Evolutionary conservation across 2,329 filamentous ascomycete species (phyloP).

Genomic region (Trichoderma hamatum): DNA sequence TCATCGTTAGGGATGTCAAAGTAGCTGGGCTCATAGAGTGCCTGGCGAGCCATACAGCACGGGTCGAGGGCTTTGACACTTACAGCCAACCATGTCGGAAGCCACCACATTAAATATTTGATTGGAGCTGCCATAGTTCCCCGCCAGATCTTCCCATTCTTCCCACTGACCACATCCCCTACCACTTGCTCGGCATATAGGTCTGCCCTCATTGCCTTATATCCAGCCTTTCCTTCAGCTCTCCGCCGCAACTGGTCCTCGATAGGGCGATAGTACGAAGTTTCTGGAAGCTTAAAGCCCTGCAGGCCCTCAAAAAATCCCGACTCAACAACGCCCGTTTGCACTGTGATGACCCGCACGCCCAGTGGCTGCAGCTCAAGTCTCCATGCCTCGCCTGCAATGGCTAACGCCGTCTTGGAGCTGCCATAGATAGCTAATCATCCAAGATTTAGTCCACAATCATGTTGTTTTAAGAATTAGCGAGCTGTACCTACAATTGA

Average conservation of each 20-base stretch:
- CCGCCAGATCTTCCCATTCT: neutral
- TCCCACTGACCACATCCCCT: neutral
- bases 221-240: neutral
- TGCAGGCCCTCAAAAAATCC: neutral
- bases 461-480: neutral
- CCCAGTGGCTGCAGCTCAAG: neutral
- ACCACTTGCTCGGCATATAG: neutral
- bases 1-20: neutral
- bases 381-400: neutral
- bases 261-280: neutral
- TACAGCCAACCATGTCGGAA: neutral
- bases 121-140: neutral
- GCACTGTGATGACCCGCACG: neutral
- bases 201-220: neutral
- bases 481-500: neutral
- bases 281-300: neutral
- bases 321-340: neutral
- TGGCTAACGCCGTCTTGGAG: neutral
- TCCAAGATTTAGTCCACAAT: neutral
- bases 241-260: neutral
- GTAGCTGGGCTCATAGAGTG: neutral
- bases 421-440: neutral
- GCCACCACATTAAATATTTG: neutral
- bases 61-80: neutral
- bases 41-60: neutral